Base-by-base conservation (phyloP, 2,329 filamentous ascomycete species). In the Botrytis byssoidea region DNA sequence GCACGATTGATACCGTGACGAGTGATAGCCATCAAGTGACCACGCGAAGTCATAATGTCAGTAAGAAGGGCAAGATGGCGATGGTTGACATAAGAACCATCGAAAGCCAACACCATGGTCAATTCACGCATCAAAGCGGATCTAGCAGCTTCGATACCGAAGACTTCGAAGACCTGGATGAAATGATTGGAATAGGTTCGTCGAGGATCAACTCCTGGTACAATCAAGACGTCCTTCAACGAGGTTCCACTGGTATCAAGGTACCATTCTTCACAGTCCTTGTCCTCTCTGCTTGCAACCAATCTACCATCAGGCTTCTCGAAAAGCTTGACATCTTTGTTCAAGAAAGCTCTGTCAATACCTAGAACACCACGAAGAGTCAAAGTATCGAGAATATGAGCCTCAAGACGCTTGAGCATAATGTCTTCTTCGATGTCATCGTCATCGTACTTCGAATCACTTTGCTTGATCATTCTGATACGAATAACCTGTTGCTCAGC, bases 31-130 rank as follows among this genome's bases (percentile, higher is more conserved):
- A 97, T 97, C 80, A 99, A 91, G 79, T 92, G 92, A 77, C 96
- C 96, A 80, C 96, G 90, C 80, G 97, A 94, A 42, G 95, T 98
- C 96, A 99, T 99, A 76, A 99, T 94, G 84, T 99, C 96, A 77
- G 97, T 94, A 71, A 99, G 88, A 51, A 99, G 89, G 66, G 95
- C 93, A 85, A 99, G 90, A 85, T 99, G 96, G 80, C 96, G 94
- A 85, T 98, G 94, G 83, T 99, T 99, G 88, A 99, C 96, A 82
- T 99, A 99, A 22, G 96, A 98, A 88, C 97, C 97, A 82, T 98
- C 96, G 82, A 99, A 99, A 40, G 96, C 95, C 85, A 99, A 85
- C 81, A 99, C 96, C 80, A 94, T 91, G 44, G 92, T 94, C 86
- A 99, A 84, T 82, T 99, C 97, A 75, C 92, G 91, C 78, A 97